Percentiles rank a stretch among this genome's conserved stretches.
phyloP scores from a whole-genome alignment of 345 rosid species.

The Noccaea bulbosa region DNA sequence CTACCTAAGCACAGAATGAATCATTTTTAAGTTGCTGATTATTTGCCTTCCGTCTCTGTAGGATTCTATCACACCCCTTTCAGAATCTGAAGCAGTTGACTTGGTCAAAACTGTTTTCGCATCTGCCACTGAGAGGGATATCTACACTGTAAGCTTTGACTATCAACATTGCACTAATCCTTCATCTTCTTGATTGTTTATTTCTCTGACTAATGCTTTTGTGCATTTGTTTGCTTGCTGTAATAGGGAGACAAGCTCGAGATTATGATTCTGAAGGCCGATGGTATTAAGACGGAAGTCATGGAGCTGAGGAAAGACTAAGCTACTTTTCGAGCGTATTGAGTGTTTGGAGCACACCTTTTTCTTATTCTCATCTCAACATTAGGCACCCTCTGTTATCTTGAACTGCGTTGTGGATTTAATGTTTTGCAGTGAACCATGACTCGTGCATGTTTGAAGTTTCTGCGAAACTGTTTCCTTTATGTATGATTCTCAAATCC shows the following conservation, averaged over 20 bases:
- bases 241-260: slow-evolving; percentile 86
- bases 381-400: slow-evolving; percentile 26
- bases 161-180: neutral
- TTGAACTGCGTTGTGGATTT: slow-evolving; percentile 27
- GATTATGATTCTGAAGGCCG: slow-evolving; percentile 72
- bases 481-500: slow-evolving; percentile 10
- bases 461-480: slow-evolving; percentile 30
- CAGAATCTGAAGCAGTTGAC: slow-evolving; percentile 86
- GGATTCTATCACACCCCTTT: slow-evolving; percentile 96
- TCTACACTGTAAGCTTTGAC: slow-evolving; percentile 74
- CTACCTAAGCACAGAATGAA: neutral
- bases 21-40: slow-evolving; percentile 11
- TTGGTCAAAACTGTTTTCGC: slow-evolving; percentile 90
- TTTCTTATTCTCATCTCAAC: slow-evolving; percentile 9
- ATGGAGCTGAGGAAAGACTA: slow-evolving; percentile 87
- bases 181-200: neutral
- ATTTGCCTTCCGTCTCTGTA: slow-evolving; percentile 38
- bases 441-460: slow-evolving; percentile 23
- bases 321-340: slow-evolving; percentile 15
- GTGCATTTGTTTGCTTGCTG: neutral
- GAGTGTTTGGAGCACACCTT: neutral
- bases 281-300: slow-evolving; percentile 69
- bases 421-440: slow-evolving; percentile 18
- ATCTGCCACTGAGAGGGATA: slow-evolving; percentile 97
- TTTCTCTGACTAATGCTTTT: slow-evolving; percentile 20